phyloP scores from a whole-genome alignment of 2,329 filamentous ascomycete genomes.

The Colletotrichum lupini region DNA sequence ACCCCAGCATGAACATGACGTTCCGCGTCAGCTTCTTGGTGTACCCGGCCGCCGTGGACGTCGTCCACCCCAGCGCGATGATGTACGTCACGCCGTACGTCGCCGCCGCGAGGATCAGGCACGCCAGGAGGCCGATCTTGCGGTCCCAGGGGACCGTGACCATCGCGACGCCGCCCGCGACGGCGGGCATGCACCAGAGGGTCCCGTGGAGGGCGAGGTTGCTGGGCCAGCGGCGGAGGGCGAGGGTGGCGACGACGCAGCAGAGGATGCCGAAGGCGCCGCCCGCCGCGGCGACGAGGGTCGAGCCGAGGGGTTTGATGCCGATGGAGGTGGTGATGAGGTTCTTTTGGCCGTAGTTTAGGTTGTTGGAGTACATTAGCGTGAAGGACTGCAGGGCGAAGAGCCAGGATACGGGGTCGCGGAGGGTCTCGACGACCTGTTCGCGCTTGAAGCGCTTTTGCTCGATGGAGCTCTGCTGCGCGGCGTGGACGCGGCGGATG shows the following conservation, averaged over 20 bases:
- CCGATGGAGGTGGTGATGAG: conserved; percentile 49
- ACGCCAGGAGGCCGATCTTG: conserved; percentile 44
- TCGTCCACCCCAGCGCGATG: conserved; percentile 50
- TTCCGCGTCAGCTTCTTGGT: conserved; percentile 57
- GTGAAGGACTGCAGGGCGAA: conserved; percentile 46
- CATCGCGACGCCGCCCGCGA: conserved; percentile 45
- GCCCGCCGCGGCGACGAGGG: conserved; percentile 50
- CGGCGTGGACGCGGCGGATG: conserved; percentile 45
- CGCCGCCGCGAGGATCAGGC: conserved; percentile 43
- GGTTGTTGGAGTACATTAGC: conserved; percentile 50
- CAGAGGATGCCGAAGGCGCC: conserved; percentile 47
- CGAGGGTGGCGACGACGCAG: conserved; percentile 46
- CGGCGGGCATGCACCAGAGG: conserved; percentile 46
- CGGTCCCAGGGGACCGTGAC: conserved; percentile 43
- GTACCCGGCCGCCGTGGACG: conserved; percentile 49
- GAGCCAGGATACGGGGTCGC: conserved; percentile 46
- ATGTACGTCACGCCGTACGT: conserved; percentile 50
- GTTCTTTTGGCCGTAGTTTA: conserved; percentile 52
- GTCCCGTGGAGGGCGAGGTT: conserved; percentile 44
- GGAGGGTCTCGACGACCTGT: conserved; percentile 43
- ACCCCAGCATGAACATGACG: conserved; percentile 51
- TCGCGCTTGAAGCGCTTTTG: conserved; percentile 49
- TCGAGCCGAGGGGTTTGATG: conserved; percentile 49
- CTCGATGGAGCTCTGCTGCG: conserved; percentile 49
- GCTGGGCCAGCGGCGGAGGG: conserved; percentile 44